Conservation (phyloP, 257 asterid species). For the Rehmannia glutinosa region DNA sequence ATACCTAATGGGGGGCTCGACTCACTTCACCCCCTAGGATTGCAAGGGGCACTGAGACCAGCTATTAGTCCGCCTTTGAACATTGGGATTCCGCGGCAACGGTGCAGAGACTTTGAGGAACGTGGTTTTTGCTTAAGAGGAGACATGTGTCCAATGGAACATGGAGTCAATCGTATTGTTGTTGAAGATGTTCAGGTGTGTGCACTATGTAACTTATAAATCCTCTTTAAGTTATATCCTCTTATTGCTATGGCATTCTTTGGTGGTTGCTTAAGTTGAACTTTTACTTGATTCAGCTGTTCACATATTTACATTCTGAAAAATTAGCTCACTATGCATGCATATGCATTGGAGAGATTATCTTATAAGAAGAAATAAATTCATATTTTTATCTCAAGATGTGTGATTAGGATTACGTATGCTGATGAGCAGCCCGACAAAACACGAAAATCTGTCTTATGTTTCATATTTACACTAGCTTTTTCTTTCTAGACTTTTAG, state of each 20-base stretch:
- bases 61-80: constrained; percentile 54
- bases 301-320: constrained; percentile 3
- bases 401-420: background rate
- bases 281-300: background rate
- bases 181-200: constrained; percentile 98
- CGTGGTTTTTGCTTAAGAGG: constrained; percentile 99
- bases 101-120: constrained; percentile 98
- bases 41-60: constrained; percentile 72
- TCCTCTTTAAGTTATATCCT: background rate
- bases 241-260: background rate
- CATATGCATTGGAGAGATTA: background rate
- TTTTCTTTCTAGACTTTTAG: background rate
- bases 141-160: constrained; percentile 99
- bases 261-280: background rate
- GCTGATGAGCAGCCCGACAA: background rate
- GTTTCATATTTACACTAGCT: background rate
- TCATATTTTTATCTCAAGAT: background rate
- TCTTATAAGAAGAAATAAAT: background rate
- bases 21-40: constrained; percentile 63
- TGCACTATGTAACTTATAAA: background rate
- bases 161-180: constrained; percentile 94
- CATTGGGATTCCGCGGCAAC: constrained; percentile 69
- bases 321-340: constrained; percentile 9
- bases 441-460: background rate
- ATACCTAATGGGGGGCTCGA: constrained; percentile 79